Conservation (phyloP, 2,329 filamentous ascomycete genomes). For the Xylariaceae sp. region DNA sequence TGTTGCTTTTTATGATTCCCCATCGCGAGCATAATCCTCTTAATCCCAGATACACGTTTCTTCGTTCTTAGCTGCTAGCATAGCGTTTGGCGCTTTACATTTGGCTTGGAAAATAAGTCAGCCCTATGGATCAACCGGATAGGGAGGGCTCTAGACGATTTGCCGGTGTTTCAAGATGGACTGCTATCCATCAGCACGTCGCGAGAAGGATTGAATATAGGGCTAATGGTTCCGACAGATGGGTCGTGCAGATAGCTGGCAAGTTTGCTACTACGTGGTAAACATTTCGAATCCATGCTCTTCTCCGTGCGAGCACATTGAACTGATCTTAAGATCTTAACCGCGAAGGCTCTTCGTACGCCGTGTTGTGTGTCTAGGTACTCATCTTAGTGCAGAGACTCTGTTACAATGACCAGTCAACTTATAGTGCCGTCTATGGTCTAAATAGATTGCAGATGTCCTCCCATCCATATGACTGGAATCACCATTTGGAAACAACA, state of each 20-base stretch:
- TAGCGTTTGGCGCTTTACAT: not conserved
- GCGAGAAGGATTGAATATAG: not conserved
- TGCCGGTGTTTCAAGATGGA: constrained; percentile 11
- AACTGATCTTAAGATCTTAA: not conserved
- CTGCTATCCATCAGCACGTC: not conserved
- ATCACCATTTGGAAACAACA: constrained; percentile 26
- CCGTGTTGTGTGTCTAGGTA: not conserved
- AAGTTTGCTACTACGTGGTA: not conserved
- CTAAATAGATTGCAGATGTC: not conserved
- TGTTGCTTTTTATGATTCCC: constrained; percentile 16
- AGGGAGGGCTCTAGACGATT: constrained; percentile 5
- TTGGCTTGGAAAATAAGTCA: constrained; percentile 4
- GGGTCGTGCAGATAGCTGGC: constrained; percentile 2
- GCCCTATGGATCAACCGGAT: not conserved
- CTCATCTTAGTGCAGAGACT: not conserved
- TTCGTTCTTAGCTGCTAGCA: constrained; percentile 1
- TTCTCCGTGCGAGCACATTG: not conserved
- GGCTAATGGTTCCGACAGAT: not conserved
- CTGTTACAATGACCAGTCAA: not conserved
- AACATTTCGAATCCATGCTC: not conserved
- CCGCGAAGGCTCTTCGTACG: not conserved
- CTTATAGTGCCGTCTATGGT: not conserved
- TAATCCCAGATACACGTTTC: constrained; percentile 1
- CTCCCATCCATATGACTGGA: not conserved
- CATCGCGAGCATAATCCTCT: constrained; percentile 2